Conservation (phyloP, 2,329 filamentous ascomycete species). For the Penicillium glabrum region DNA sequence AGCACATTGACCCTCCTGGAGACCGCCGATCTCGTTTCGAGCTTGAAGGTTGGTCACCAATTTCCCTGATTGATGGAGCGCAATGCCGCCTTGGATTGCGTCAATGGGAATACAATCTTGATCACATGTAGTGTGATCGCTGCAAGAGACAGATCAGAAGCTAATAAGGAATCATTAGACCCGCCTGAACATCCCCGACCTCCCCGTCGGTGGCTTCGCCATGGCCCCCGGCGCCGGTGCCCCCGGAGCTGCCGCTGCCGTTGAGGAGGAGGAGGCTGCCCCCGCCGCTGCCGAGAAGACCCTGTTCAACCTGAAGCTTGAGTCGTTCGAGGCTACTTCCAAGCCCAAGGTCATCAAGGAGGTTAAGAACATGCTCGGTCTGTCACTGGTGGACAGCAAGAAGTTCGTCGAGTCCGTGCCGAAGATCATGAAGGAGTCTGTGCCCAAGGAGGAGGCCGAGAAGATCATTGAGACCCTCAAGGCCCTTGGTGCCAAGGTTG, state of each 20-base stretch:
- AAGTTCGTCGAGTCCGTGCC: slow-evolving; percentile 99
- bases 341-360: slow-evolving; percentile 99
- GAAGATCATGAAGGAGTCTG: slow-evolving; percentile 98
- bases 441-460: slow-evolving; percentile 98
- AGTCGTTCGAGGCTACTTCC: slow-evolving; percentile 78
- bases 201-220: slow-evolving; percentile 89
- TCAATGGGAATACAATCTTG: not conserved
- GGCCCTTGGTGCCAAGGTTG: slow-evolving; percentile 82
- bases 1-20: slow-evolving; percentile 96
- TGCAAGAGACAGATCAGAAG: not conserved
- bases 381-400: slow-evolving; percentile 98
- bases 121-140: not conserved
- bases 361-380: slow-evolving; percentile 90
- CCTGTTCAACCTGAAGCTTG: slow-evolving; percentile 92
- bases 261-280: slow-evolving; percentile 80
- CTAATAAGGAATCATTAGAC: slow-evolving; percentile 54
- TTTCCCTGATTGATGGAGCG: not conserved
- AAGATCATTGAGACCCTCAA: slow-evolving; percentile 97
- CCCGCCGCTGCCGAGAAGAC: slow-evolving; percentile 91
- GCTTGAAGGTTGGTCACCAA: slow-evolving; percentile 72
- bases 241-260: slow-evolving; percentile 63
- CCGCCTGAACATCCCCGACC: slow-evolving; percentile 95
- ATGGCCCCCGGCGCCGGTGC: slow-evolving; percentile 63
- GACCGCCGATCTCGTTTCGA: slow-evolving; percentile 92
- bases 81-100: not conserved